Conservation (phyloP, 192 early-diverging fungal species). For the Linnemannia hyalina region DNA sequence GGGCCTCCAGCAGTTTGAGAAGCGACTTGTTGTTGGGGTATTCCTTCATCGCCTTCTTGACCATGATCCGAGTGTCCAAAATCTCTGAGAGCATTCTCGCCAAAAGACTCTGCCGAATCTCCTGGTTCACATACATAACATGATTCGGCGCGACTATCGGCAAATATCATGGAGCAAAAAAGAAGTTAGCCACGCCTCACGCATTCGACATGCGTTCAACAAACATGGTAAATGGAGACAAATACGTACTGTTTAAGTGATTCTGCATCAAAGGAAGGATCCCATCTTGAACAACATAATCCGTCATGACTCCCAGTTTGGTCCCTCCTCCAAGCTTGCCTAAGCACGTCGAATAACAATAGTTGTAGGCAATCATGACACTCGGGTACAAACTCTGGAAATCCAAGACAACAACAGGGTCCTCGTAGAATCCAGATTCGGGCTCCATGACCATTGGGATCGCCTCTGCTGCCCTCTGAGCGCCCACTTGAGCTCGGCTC, state of each 20-base stretch:
- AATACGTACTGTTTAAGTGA: slow-evolving; percentile 70
- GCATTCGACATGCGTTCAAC: background rate
- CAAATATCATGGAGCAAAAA: background rate
- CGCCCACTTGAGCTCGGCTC: slow-evolving; percentile 78
- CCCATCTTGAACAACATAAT: slow-evolving; percentile 70
- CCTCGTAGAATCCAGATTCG: slow-evolving; percentile 81
- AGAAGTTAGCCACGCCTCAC: background rate
- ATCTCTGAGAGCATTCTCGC: slow-evolving; percentile 89
- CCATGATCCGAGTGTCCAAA: slow-evolving; percentile 90
- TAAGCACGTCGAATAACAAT: slow-evolving; percentile 93
- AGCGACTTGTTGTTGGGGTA: slow-evolving; percentile 72
- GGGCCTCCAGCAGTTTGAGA: slow-evolving; percentile 78
- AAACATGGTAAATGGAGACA: background rate
- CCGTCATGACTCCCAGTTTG: slow-evolving; percentile 73
- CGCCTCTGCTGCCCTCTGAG: slow-evolving; percentile 84
- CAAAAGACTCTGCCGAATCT: slow-evolving; percentile 84
- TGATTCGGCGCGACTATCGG: slow-evolving; percentile 82
- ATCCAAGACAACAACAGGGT: slow-evolving; percentile 91
- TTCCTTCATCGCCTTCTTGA: slow-evolving; percentile 88
- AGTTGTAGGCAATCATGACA: slow-evolving; percentile 97
- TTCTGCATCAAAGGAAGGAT: slow-evolving; percentile 75
- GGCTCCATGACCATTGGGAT: slow-evolving; percentile 95
- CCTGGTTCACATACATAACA: slow-evolving; percentile 85
- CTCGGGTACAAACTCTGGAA: slow-evolving; percentile 96
- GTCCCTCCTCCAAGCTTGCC: slow-evolving; percentile 68